Percentiles rank a stretch among this genome's conserved stretches.
phyloP scores from a whole-genome alignment of 306 rosid genomes.

The Glycine latifolia region DNA sequence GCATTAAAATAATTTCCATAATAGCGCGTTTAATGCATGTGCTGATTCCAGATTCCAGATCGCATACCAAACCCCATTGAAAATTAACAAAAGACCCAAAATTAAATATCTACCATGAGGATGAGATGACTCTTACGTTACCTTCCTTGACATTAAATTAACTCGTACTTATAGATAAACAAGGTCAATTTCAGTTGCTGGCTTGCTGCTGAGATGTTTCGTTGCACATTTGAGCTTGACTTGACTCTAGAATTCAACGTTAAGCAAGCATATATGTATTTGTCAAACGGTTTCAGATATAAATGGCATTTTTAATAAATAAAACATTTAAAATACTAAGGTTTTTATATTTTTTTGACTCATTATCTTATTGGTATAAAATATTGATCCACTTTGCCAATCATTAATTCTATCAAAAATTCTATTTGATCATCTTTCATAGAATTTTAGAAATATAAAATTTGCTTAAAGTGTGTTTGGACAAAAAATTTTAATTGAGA shows the following conservation, averaged over 20 bases:
- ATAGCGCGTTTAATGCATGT: constrained; percentile 42
- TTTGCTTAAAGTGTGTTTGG: too few relatives aligned
- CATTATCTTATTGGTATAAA: too few relatives aligned
- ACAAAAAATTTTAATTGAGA: too few relatives aligned
- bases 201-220: constrained; percentile 8
- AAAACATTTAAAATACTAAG: not conserved
- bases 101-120: constrained; percentile 14
- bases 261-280: not conserved
- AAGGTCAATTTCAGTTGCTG: constrained; percentile 43
- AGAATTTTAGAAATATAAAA: too few relatives aligned
- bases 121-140: constrained; percentile 17
- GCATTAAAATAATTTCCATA: not conserved
- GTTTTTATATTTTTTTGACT: too few relatives aligned
- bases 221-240: constrained; percentile 37
- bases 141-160: constrained; percentile 15
- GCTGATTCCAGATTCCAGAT: constrained; percentile 40
- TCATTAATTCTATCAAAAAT: too few relatives aligned
- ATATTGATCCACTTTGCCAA: too few relatives aligned
- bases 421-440: too few relatives aligned
- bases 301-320: not conserved
- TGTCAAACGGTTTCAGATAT: not conserved
- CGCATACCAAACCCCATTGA: constrained; percentile 38
- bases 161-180: not conserved
- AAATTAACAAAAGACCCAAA: not conserved
- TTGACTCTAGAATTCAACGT: constrained; percentile 40